Evolutionary conservation across 2,329 filamentous ascomycete genomes (phyloP), one percentile per base, ranked within the genome.

Genomic region (Coniochaeta hoffmannii): DNA sequence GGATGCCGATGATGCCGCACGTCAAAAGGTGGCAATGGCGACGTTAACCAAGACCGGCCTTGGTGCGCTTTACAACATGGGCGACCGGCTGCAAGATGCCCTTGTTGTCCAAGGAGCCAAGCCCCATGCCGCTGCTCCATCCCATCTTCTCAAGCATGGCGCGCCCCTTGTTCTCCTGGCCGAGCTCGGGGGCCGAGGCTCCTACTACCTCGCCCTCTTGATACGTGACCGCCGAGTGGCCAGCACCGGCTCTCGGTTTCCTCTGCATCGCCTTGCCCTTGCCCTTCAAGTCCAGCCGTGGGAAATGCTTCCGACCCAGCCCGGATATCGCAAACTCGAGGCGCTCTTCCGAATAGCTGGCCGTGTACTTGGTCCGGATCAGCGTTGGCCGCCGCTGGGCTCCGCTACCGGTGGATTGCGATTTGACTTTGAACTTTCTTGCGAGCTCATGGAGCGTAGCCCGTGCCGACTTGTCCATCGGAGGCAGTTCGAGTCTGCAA

Each of bases 121-220:
- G 78, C 1, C 88, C 89, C 66, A 87, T 96, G 5, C 94, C 94
- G 53, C 80, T 87, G 58, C 82, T 88, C 92, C 94, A 99, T 3
- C 94, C 94, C 94, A 97, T 97, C 73, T 94, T 97, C 73, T 96
- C 90, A 60, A 99, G 73, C 84, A 99, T 89, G 3, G 85, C 83
- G 53, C 90, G 82, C 11, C 94, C 94, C 61, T 84, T 90, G 68
- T 96, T 97, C 54, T 88, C 88, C 4, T 77, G 76, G 1, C 89
- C 89, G 31, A 99, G 78, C 68, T 96, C 92, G 11, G 91, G 89
- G 1, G 93, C 92, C 50, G 85, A 83, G 1, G 82, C 90, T 50
- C 93, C 94, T 2, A 97, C 91, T 28, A 96, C 76, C 61, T 97
- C 92, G 17, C 94, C 94, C 64, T 97, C 89, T 58, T 81, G 82